phyloP scores from a whole-genome alignment of 768 basidiomycete genomes.

The Podaxis pistillaris region DNA sequence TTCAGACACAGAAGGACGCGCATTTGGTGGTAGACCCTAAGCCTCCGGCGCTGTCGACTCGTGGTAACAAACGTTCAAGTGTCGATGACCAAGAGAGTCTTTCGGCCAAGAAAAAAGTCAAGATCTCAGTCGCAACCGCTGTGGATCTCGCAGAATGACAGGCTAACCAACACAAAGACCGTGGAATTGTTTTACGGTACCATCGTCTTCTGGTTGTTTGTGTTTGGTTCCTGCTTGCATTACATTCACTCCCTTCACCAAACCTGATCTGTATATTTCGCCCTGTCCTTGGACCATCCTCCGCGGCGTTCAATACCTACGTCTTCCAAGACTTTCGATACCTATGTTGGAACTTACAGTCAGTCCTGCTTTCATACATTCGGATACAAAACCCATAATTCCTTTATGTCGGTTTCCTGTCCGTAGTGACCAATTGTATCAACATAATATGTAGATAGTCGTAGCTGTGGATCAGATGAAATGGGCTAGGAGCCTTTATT shows the following conservation, averaged over 20 bases:
- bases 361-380: no score
- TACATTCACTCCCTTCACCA: not conserved
- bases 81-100: slow-evolving; percentile 24
- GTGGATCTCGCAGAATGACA: slow-evolving; percentile 74
- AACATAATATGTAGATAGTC: no score
- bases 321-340: no score
- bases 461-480: not conserved
- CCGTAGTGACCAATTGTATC: no score
- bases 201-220: not conserved
- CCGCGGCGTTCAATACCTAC: no score
- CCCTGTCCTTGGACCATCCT: no score
- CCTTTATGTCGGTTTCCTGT: no score
- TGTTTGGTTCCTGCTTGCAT: no score
- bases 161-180: not conserved
- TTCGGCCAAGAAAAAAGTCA: slow-evolving; percentile 55
- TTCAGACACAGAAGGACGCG: slow-evolving; percentile 39
- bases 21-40: slow-evolving; percentile 20
- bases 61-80: slow-evolving; percentile 31
- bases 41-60: not conserved
- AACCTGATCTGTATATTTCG: no score
- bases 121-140: slow-evolving; percentile 66
- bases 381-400: no score
- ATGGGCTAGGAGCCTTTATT: not conserved
- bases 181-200: not conserved
- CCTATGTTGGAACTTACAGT: no score